phyloP scores from a whole-genome alignment of 2,329 filamentous ascomycete genomes.

The Cladosporium sp. region DNA sequence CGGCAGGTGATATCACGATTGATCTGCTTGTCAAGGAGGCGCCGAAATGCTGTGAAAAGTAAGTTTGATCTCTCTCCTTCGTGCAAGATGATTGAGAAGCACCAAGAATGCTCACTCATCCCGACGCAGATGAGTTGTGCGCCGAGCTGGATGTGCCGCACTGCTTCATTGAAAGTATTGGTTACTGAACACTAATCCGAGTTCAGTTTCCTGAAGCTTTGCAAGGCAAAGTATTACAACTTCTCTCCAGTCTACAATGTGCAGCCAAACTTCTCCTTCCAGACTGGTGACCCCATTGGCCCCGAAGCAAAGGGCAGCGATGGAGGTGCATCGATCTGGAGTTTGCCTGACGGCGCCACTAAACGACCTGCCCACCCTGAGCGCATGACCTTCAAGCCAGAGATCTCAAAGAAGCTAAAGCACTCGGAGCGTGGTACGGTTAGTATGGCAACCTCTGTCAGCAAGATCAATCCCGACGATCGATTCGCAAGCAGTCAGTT shows the following conservation, averaged over 20 bases:
- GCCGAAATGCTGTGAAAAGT: constrained; percentile 94
- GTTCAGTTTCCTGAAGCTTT: constrained; percentile 89
- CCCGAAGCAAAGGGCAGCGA: constrained; percentile 81
- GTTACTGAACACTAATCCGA: not conserved
- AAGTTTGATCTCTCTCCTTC: constrained; percentile 44
- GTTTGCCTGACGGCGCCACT: constrained; percentile 65
- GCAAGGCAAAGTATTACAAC: constrained; percentile 99
- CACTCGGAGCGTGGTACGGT: constrained; percentile 88
- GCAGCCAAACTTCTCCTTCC: constrained; percentile 93
- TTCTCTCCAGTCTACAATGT: constrained; percentile 89
- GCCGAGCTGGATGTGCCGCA: too few relatives aligned
- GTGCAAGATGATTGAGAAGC: not conserved
- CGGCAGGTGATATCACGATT: constrained; percentile 88
- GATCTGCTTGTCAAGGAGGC: constrained; percentile 87
- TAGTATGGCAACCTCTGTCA: constrained; percentile 91
- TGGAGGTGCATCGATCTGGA: constrained; percentile 93
- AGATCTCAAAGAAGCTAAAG: constrained; percentile 83
- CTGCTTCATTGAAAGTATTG: not conserved
- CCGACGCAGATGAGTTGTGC: not conserved
- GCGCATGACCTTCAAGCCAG: constrained; percentile 63
- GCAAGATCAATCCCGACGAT: constrained; percentile 73
- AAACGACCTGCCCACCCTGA: constrained; percentile 61
- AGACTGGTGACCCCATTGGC: constrained; percentile 91
- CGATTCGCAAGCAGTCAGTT: constrained; percentile 89
- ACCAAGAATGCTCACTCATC: not conserved